phyloP scores from a whole-genome alignment of 2,329 filamentous ascomycete genomes.

The Cercospora sojina region DNA sequence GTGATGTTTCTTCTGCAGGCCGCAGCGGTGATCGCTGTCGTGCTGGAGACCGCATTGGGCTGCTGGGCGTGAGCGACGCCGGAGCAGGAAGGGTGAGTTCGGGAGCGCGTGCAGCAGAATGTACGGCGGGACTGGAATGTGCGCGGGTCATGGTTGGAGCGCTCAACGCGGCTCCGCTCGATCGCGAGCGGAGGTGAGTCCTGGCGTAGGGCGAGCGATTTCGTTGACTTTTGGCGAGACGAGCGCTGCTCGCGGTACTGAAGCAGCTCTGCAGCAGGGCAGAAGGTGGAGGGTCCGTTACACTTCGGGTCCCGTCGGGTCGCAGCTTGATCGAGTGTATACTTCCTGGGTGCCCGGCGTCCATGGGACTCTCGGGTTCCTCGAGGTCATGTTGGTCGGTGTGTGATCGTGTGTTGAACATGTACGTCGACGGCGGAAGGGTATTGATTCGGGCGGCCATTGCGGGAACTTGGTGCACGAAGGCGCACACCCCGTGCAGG shows the following conservation, averaged over 20 bases:
- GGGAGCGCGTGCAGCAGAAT: conserved; percentile 34
- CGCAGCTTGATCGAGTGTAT: conserved; percentile 23
- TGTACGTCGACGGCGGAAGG: conserved; percentile 5
- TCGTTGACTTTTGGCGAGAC: conserved; percentile 38
- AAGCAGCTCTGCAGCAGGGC: conserved; percentile 34
- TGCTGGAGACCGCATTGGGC: conserved; percentile 42
- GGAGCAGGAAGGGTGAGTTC: conserved; percentile 35
- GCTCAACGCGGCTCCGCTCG: conserved; percentile 40
- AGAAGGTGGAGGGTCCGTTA: conserved; percentile 42
- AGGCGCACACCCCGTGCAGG: neutral
- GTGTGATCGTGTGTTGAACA: neutral
- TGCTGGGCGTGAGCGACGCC: conserved; percentile 38
- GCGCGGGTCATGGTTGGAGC: conserved; percentile 51
- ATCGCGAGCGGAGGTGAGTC: conserved; percentile 48
- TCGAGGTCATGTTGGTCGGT: conserved; percentile 8
- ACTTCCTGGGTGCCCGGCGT: conserved; percentile 2
- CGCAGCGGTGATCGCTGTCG: conserved; percentile 44
- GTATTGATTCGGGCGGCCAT: conserved; percentile 14
- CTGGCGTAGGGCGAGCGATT: conserved; percentile 51
- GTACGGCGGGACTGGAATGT: conserved; percentile 48
- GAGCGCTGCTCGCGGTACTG: conserved; percentile 27
- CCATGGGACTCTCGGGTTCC: conserved; percentile 15
- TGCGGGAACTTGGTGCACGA: conserved; percentile 8
- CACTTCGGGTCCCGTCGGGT: conserved; percentile 31
- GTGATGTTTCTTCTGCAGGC: conserved; percentile 26